Conservation (phyloP, 2,329 filamentous ascomycete species). For the Aspergillus ochraceus region DNA sequence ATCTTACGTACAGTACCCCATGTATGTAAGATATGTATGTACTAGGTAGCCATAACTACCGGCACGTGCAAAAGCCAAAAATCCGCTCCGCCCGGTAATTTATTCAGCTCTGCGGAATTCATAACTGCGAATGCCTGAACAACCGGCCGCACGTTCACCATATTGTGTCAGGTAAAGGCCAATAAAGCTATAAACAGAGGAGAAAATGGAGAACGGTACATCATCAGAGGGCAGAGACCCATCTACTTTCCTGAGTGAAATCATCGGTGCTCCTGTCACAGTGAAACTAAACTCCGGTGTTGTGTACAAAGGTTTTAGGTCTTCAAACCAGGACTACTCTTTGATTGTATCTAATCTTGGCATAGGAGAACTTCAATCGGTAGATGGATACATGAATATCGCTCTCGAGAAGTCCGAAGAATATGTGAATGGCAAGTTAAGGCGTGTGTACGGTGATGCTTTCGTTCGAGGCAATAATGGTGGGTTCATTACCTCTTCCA, state of each 20-base stretch:
- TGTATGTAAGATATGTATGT: no score
- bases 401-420: slow-evolving; percentile 94
- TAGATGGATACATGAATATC: slow-evolving; percentile 99
- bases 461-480: slow-evolving; percentile 97
- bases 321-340: not conserved
- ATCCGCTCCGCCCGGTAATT: not conserved
- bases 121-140: no score
- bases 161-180: not conserved
- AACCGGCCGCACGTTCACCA: not conserved
- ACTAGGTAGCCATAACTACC: no score
- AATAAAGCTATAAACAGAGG: not conserved
- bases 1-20: no score
- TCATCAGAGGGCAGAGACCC: slow-evolving; percentile 80
- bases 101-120: not conserved
- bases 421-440: slow-evolving; percentile 79
- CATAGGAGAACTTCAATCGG: slow-evolving; percentile 87
- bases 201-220: slow-evolving; percentile 72
- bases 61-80: not conserved
- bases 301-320: slow-evolving; percentile 79
- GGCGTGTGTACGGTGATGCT: slow-evolving; percentile 85
- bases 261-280: slow-evolving; percentile 89
- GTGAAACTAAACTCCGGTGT: slow-evolving; percentile 99
- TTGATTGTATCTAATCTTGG: not conserved
- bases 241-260: slow-evolving; percentile 87
- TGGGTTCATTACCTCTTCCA: slow-evolving; percentile 40